These are phyloP conservation scores for Chalaropsis thielavioides DNA, from an alignment of 2,329 filamentous ascomycete genomes.

Conservation along the genomic window DNA sequence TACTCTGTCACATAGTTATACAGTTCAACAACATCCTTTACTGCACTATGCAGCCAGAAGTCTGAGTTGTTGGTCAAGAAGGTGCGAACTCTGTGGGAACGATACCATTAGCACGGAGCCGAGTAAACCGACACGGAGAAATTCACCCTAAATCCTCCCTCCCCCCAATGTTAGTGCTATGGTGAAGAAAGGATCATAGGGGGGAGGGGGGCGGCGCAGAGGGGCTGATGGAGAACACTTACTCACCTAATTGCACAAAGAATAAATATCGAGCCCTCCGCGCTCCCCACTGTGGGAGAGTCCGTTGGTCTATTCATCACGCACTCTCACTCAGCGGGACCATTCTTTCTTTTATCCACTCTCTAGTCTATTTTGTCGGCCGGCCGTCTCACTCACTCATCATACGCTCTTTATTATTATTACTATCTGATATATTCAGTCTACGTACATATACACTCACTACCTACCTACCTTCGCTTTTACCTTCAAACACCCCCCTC, in stretches of 20 bases:
- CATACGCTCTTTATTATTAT: neutral
- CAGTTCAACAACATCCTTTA: neutral
- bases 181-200: too few relatives aligned
- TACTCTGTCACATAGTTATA: neutral
- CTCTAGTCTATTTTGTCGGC: neutral
- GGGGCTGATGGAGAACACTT: too few relatives aligned
- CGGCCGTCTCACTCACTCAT: neutral
- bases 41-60: too few relatives aligned
- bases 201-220: too few relatives aligned
- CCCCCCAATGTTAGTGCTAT: too few relatives aligned
- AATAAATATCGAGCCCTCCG: neutral
- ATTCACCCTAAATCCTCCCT: too few relatives aligned
- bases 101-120: too few relatives aligned
- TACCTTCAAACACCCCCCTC: neutral
- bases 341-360: neutral
- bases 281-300: too few relatives aligned
- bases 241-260: neutral
- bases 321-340: neutral
- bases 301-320: neutral
- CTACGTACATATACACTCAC: neutral
- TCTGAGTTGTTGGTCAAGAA: too few relatives aligned
- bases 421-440: neutral
- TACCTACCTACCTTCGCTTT: neutral
- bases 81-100: too few relatives aligned
- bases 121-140: too few relatives aligned